Conservation (phyloP, 192 early-diverging fungal species). For the Funneliformis geosporum region DNA sequence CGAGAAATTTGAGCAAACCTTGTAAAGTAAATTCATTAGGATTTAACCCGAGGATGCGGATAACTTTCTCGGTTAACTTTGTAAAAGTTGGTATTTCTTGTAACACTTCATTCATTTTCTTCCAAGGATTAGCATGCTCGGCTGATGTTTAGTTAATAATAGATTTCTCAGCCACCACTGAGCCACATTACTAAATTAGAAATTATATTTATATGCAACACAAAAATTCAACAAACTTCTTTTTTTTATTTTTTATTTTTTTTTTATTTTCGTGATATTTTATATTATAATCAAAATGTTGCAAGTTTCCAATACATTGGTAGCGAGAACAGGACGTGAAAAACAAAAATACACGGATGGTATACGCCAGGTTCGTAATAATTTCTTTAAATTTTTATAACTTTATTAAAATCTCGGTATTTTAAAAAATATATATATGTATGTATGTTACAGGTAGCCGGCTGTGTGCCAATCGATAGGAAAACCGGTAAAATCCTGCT, state of each 20-base stretch:
- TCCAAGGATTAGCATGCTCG: not conserved
- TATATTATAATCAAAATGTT: not conserved
- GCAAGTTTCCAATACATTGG: not conserved
- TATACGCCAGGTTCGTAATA: constrained; percentile 20
- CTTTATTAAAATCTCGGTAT: not conserved
- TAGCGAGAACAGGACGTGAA: constrained; percentile 30
- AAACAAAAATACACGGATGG: constrained; percentile 23
- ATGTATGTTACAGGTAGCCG: constrained; percentile 44
- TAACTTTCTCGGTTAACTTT: constrained; percentile 57
- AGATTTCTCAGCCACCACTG: not conserved
- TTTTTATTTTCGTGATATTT: not conserved
- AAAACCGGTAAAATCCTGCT: constrained; percentile 48
- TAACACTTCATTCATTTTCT: constrained; percentile 50
- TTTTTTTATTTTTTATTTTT: too few relatives aligned
- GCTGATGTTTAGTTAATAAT: not conserved
- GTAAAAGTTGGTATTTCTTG: constrained; percentile 56
- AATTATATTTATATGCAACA: not conserved
- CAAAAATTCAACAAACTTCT: too few relatives aligned
- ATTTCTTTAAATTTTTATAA: not conserved
- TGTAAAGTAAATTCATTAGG: constrained; percentile 80
- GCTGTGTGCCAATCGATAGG: constrained; percentile 57
- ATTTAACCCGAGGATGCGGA: constrained; percentile 76
- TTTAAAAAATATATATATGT: not conserved
- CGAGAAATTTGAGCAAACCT: constrained; percentile 44
- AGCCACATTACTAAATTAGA: not conserved